Evolutionary conservation across 2,329 filamentous ascomycete genomes (phyloP).

Genomic region (Colletotrichum spaethianum): DNA sequence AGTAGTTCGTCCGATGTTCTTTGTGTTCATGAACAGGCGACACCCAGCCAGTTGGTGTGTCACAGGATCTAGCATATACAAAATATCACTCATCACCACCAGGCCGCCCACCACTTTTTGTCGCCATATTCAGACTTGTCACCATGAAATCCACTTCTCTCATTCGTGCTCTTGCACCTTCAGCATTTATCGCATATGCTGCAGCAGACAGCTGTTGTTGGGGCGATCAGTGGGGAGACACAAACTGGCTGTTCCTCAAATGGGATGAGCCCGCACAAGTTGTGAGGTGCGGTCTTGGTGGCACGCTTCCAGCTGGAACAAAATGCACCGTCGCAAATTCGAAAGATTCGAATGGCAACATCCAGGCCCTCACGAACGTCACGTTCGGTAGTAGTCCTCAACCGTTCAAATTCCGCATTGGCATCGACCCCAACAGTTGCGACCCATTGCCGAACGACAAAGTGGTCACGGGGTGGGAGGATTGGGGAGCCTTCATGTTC

Average conservation of each 20-base stretch:
- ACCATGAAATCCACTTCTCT: conserved; percentile 8
- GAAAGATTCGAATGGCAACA: conserved; percentile 15
- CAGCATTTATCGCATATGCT: neutral
- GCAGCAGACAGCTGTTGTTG: conserved; percentile 20
- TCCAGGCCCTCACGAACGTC: conserved; percentile 24
- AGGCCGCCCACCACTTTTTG: neutral
- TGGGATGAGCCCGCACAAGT: conserved; percentile 21
- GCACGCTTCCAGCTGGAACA: neutral
- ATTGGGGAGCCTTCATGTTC: conserved; percentile 22
- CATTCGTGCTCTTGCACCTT: neutral
- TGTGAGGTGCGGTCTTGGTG: conserved; percentile 13
- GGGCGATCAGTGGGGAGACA: neutral
- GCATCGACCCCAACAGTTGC: conserved; percentile 15
- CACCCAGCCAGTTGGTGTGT: neutral
- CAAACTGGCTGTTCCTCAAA: conserved; percentile 5
- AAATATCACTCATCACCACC: neutral
- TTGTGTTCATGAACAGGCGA: neutral
- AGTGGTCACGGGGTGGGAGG: conserved; percentile 26
- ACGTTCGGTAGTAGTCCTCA: neutral
- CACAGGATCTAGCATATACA: neutral
- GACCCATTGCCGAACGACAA: conserved; percentile 9
- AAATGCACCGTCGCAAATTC: conserved; percentile 17
- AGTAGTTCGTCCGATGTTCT: neutral
- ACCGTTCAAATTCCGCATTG: conserved; percentile 25
- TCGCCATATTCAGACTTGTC: neutral